phyloP scores from a whole-genome alignment of 2,329 filamentous ascomycete species.

The Apiospora rasikravindrae region DNA sequence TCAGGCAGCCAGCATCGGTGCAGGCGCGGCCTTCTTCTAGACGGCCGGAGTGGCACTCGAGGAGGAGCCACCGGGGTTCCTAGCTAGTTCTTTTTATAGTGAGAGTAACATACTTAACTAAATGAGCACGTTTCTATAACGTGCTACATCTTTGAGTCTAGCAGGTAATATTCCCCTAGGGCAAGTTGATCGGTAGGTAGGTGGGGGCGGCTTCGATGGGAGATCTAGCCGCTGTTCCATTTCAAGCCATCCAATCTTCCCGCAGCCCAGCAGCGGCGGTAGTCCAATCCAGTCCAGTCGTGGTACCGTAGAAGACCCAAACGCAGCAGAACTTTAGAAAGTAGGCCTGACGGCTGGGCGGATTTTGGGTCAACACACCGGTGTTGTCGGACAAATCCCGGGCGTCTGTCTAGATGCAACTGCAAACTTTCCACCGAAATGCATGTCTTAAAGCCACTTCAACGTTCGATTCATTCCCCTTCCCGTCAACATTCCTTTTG shows the following conservation, averaged over 20 bases:
- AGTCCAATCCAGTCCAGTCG: too few species aligned
- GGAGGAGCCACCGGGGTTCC: background rate
- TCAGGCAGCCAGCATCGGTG: background rate
- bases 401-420: background rate
- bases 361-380: background rate
- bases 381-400: constrained; percentile 1
- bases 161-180: too few species aligned
- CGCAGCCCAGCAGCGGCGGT: background rate
- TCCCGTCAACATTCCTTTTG: constrained; percentile 6
- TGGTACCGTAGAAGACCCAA: background rate
- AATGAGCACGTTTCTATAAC: background rate
- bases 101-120: background rate
- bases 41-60: background rate
- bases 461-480: background rate
- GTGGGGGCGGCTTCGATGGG: background rate
- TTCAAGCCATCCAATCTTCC: constrained; percentile 7
- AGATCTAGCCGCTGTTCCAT: background rate
- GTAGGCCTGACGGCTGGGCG: background rate
- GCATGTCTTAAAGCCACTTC: constrained; percentile 14
- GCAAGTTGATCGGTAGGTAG: background rate
- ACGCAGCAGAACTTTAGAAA: too few species aligned
- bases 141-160: background rate
- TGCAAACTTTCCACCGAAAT: constrained; percentile 1
- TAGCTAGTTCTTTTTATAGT: background rate
- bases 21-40: background rate